phyloP scores from a whole-genome alignment of 495 filamentous ascomycete species.

The Aspergillus steynii region DNA sequence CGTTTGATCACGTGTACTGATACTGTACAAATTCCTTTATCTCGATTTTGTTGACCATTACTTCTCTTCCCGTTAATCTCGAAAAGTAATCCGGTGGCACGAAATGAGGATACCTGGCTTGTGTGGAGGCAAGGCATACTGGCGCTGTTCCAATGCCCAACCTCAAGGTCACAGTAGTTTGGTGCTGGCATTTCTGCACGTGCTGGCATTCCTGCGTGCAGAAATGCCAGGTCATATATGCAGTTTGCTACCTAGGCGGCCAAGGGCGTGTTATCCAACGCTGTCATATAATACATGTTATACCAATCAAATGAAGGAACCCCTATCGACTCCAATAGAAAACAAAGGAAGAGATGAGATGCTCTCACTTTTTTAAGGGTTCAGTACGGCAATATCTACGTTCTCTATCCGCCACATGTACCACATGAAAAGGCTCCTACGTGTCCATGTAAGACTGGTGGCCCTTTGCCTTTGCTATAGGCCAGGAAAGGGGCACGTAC shows the following conservation, averaged over 20 bases:
- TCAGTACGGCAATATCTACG: constrained; percentile 69
- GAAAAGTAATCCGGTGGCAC: not conserved
- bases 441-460: constrained; percentile 12
- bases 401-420: constrained; percentile 89
- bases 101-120: not conserved
- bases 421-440: constrained; percentile 77
- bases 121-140: not conserved
- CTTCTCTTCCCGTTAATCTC: not conserved
- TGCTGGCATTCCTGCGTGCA: not conserved
- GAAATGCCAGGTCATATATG: not conserved
- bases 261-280: not conserved
- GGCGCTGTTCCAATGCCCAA: not conserved
- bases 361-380: constrained; percentile 16
- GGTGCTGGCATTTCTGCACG: not conserved
- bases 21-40: constrained; percentile 54
- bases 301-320: not conserved
- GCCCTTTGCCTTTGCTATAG: not conserved
- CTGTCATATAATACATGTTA: not conserved
- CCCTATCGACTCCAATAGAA: not conserved
- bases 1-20: constrained; percentile 42
- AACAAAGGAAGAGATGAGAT: not conserved
- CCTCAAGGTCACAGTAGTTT: not conserved
- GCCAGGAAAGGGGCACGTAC: constrained; percentile 42
- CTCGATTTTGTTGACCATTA: constrained; percentile 25
- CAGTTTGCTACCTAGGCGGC: not conserved